Base-by-base conservation (phyloP, 1,284 basidiomycete species). In the Trichosporon inkin region DNA sequence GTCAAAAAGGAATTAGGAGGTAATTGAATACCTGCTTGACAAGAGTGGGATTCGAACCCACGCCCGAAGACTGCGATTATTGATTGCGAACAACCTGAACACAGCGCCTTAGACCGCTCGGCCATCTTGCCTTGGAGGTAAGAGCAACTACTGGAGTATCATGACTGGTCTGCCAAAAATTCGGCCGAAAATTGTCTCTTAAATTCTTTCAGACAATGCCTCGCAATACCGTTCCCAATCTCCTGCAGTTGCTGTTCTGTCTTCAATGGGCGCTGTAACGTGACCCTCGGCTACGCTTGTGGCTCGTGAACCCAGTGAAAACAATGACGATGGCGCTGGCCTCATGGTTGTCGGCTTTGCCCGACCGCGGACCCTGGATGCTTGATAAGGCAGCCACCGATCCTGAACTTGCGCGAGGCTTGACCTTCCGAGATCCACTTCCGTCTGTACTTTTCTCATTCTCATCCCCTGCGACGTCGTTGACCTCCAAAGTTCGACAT, bases 1-100 rank as follows among this genome's bases (percentile, higher is more conserved):
- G 28, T 32, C 8, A 32, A 32, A 32, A 32, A 32, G 8, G 28
- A 8, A 32, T 32, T 8, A 32, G 28, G 28, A 32, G 28, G 28
- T 32, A 32, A 32, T 32, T 32, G 28, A 32, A 32, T 32, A 32
- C 28, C 28, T 32, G 28, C 28, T 32, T 32, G 28, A 32, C 28
- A 32, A 32, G 54, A 69, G 70, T 73, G 71, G 71, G 71, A 69
- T 73, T 73, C 71, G 71, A 73, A 73, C 71, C 71, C 71, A 73
- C 71, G 71, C 67, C 71, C 71, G 71, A 72, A 72, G 71, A 72
- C 70, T 49, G 44, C 44, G 44, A 49, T 32, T 32, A 32, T 32
- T 32, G 28, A 32, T 32, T 32, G 28, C 4, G 28, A 32, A 32
- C 28, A 49, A 54, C 55, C 56, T 61, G 55, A 64, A 61, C 58